Conservation (phyloP, 495 filamentous ascomycete species). For the Chaetomium tenue region DNA sequence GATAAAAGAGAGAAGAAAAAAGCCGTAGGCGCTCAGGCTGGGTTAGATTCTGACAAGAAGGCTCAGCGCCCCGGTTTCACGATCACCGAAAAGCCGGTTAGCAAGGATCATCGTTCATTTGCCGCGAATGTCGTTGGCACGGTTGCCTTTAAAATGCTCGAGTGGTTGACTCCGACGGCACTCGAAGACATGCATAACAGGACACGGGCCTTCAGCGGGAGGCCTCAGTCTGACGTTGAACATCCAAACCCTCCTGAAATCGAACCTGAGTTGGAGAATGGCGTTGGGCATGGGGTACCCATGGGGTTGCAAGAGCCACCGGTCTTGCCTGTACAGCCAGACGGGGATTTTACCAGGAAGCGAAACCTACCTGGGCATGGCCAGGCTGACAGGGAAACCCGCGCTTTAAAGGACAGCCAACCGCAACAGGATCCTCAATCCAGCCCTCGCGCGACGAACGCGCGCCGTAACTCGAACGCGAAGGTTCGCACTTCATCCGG, state of each 20-base stretch:
- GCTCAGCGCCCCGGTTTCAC: conserved; percentile 24
- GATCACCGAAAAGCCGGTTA: conserved; percentile 49
- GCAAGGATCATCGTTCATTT: conserved; percentile 80
- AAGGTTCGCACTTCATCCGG: conserved; percentile 42
- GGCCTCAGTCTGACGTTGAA: conserved; percentile 3
- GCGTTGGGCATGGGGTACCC: background rate
- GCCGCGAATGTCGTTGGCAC: conserved; percentile 80
- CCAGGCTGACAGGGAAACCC: conserved; percentile 12
- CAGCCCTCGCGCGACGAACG: conserved; percentile 23
- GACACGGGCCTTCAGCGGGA: conserved; percentile 20
- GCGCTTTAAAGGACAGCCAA: conserved; percentile 19
- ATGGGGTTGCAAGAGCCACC: background rate
- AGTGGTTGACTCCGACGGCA: conserved; percentile 65
- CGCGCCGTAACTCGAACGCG: conserved; percentile 48
- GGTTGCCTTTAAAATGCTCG: conserved; percentile 71
- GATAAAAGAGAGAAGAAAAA: background rate
- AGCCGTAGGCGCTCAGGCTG: background rate
- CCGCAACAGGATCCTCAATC: conserved; percentile 21
- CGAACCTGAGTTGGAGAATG: conserved; percentile 12
- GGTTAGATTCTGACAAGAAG: conserved; percentile 2
- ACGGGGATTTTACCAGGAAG: background rate
- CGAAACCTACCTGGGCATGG: background rate
- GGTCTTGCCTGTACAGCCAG: background rate
- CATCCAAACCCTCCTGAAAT: background rate
- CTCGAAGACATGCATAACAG: conserved; percentile 44